phyloP scores from a whole-genome alignment of 1,284 basidiomycete species.

The Sanguinoderma infundibulare region DNA sequence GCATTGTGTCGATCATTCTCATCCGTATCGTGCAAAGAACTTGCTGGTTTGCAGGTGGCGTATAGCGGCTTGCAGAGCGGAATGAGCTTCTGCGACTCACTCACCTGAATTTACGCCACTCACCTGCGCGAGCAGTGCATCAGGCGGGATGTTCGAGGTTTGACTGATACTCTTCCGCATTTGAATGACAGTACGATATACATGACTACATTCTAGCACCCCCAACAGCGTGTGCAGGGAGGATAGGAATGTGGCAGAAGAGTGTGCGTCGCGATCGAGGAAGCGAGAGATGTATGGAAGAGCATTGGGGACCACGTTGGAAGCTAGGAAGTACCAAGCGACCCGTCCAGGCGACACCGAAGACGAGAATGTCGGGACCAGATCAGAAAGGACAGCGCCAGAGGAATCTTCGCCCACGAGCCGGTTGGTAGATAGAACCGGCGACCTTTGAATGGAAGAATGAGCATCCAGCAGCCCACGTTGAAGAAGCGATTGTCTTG shows the following conservation, averaged over 20 bases:
- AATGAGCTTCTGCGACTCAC: constrained; percentile 18
- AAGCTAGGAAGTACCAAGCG: constrained; percentile 19
- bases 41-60: neutral
- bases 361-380: constrained; percentile 34
- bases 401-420: constrained; percentile 53
- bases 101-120: constrained; percentile 23
- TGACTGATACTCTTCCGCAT: constrained; percentile 23
- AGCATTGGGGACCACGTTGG: constrained; percentile 16
- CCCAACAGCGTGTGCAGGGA: constrained; percentile 14
- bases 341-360: constrained; percentile 11
- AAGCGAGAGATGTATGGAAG: constrained; percentile 21
- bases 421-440: constrained; percentile 34
- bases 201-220: constrained; percentile 23
- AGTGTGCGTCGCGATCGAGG: constrained; percentile 3
- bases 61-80: constrained; percentile 20
- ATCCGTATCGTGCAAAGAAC: neutral
- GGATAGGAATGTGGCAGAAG: neutral
- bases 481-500: constrained; percentile 32
- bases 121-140: constrained; percentile 27
- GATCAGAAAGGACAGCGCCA: constrained; percentile 46
- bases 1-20: neutral
- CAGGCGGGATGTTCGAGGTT: constrained; percentile 17
- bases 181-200: constrained; percentile 24
- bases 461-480: constrained; percentile 35
- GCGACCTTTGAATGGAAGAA: neutral